These are phyloP conservation scores for Globisporangium nagaii DNA, from an alignment of 352 stramenopile species.

Conservation along the genomic window DNA sequence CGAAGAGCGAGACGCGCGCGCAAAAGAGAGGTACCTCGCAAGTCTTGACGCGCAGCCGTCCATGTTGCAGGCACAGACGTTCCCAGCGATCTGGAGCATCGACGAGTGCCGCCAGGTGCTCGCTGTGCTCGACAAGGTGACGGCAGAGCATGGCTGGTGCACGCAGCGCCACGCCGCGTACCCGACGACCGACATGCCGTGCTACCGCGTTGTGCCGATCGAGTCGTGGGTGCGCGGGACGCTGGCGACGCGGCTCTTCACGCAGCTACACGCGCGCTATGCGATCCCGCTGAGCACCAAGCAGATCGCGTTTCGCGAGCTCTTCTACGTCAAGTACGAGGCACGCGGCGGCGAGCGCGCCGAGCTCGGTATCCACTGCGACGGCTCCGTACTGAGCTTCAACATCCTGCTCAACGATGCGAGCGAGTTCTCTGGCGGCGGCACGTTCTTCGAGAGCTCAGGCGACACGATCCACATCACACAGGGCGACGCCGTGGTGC, in stretches of 20 bases:
- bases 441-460: slow-evolving; percentile 89
- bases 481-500: slow-evolving; percentile 84
- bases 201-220: slow-evolving; percentile 56
- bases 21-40: slow-evolving; percentile 39
- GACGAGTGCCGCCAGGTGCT: slow-evolving; percentile 46
- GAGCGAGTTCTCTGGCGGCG: slow-evolving; percentile 85
- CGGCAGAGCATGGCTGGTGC: slow-evolving; percentile 50
- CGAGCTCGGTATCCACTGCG: slow-evolving; percentile 85
- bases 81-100: slow-evolving; percentile 39
- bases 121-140: slow-evolving; percentile 30
- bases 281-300: slow-evolving; percentile 27
- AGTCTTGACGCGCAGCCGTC: slow-evolving; percentile 40
- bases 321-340: slow-evolving; percentile 89
- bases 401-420: slow-evolving; percentile 86
- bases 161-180: slow-evolving; percentile 76
- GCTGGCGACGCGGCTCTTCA: slow-evolving; percentile 47
- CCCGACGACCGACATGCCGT: slow-evolving; percentile 81
- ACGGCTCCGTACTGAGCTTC: slow-evolving; percentile 94
- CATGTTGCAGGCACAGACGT: slow-evolving; percentile 38
- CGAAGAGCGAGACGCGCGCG: slow-evolving; percentile 29
- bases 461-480: slow-evolving; percentile 61
- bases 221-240: slow-evolving; percentile 61
- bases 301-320: slow-evolving; percentile 69
- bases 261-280: slow-evolving; percentile 42
- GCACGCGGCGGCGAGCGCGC: slow-evolving; percentile 49